Evolutionary conservation across 2,329 filamentous ascomycete genomes (phyloP), one percentile per base, ranked within the genome.

Genomic region (Colletotrichum zoysiae): DNA sequence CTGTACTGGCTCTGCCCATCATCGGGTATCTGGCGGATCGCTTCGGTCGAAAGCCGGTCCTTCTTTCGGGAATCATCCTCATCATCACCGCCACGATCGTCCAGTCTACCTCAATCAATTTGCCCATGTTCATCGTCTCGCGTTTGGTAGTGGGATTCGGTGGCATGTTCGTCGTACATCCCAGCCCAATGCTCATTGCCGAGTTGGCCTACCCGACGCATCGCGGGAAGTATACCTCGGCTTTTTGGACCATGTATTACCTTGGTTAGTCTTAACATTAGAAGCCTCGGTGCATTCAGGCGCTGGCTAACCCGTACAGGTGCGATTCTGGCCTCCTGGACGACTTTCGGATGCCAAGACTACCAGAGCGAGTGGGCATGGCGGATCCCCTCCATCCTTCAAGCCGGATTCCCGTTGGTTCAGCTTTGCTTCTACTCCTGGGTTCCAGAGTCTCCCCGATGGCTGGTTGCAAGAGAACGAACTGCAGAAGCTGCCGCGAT

Each of bases 371-470:
- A 53, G 46, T 70, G 70, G 70, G 50, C 66, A 16, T 73, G 70
- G 70, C 50, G 70, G 9, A 53, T 65, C 1, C 70, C 70, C 11
- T 70, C 61, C 1, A 58, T 70, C 6, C 51, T 73, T 0, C 67
- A 73, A 9, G 67, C 50, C 18, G 70, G 70, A 2, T 53, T 73
- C 11, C 70, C 70, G 11, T 46, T 73, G 7, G 50, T 63, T 9
- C 67, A 70, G 18, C 57, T 73, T 5, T 58, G 57, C 38, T 70
- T 70, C 57, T 67, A 44, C 18, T 38, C 33, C 20, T 62, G 42
- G 57, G 64, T 87, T 7, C 87, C 88, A 0, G 88, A 90, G 76
- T 85, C 82, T 3, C 88, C 87, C 0, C 81, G 87, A 58, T 89
- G 65, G 83, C 85, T 76, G 70, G 81, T 83, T n/a, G 77, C 78